A percentile compares a stretch with the other conserved stretches of the same genome.
Conservation (phyloP, 1,139 yeast genomes). For the Magnusiomyces sp. region DNA sequence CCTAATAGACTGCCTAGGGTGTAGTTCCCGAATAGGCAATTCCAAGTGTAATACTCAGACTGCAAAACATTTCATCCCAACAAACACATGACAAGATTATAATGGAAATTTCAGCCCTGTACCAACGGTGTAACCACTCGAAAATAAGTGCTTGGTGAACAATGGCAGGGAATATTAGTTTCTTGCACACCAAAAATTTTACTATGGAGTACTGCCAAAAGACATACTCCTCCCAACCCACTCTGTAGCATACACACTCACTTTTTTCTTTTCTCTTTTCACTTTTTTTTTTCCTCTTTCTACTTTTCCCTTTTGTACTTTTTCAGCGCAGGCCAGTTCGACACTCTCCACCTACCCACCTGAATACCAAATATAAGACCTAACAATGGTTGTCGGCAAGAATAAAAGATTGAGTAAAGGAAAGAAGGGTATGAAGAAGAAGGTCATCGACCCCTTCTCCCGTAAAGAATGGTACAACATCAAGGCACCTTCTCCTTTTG, state of each 20-base stretch:
- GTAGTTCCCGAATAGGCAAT: no score
- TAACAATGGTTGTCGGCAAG: slow-evolving; percentile 85
- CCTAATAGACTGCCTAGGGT: no score
- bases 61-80: no score
- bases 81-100: no score
- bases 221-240: neutral
- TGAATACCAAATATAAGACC: slow-evolving; percentile 1
- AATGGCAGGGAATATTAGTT: no score
- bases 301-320: slow-evolving; percentile 1
- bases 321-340: slow-evolving; percentile 8
- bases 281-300: slow-evolving; percentile 2
- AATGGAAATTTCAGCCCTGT: no score
- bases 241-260: neutral
- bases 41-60: no score
- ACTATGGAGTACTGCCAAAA: no score
- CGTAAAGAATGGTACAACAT: slow-evolving; percentile 92
- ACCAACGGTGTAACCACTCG: no score
- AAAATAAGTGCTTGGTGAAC: no score
- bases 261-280: neutral
- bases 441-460: slow-evolving; percentile 92
- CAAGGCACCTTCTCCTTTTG: slow-evolving; percentile 92
- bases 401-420: slow-evolving; percentile 95
- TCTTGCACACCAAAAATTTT: no score
- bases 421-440: slow-evolving; percentile 93
- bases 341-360: neutral